Evolutionary conservation across 139 green algal genomes (phyloP), one percentile per base, ranked within the genome.

Genomic region (Coelastrella sp.): DNA sequence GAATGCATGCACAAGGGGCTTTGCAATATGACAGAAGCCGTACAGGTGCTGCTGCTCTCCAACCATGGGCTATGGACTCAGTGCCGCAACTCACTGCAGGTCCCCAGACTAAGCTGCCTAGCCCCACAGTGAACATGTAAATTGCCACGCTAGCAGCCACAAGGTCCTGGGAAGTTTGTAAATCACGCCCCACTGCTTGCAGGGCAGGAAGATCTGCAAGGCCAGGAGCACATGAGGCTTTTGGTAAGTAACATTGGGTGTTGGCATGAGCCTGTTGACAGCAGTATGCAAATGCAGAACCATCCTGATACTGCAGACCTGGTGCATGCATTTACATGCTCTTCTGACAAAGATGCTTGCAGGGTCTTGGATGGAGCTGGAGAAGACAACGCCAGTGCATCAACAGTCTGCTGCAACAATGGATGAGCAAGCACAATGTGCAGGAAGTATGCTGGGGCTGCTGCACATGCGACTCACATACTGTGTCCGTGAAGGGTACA

Each of bases 41-140:
- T 23, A 23, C 30, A 27, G 25, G 32, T 41, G 35, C 13, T 53
- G 67, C 67, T 13, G 35, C 3, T 15, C 3, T 32, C 37, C 37
- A 23, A 9, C 37, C 67, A 2, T 19, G 53, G 0, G 53, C 45
- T 64, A 21, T 32, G 7, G 7, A 32, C 53, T 32, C 13, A 69
- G 23, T 38, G 62, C 15, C 21, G 62, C 13, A 19, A 63, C 41
- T 62, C 21, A 62, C 40, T 57, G 43, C 41, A 32, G 35, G 75
- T 9, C 75, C 75, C 75, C 75, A 82, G 50, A 82, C 9, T 51
- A 82, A 17, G 35, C 53, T 69, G 1, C 53, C 53, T 19, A 51
- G 4, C 35, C 76, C 57, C 5, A 83, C 76, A 5, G 37, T 75
- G n/a, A 84, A 35, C 78, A 84, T 84, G 27, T 84, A 84, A 23